Evolutionary conservation across 2,329 filamentous ascomycete species (phyloP).

Genomic region (Colletotrichum cereale): DNA sequence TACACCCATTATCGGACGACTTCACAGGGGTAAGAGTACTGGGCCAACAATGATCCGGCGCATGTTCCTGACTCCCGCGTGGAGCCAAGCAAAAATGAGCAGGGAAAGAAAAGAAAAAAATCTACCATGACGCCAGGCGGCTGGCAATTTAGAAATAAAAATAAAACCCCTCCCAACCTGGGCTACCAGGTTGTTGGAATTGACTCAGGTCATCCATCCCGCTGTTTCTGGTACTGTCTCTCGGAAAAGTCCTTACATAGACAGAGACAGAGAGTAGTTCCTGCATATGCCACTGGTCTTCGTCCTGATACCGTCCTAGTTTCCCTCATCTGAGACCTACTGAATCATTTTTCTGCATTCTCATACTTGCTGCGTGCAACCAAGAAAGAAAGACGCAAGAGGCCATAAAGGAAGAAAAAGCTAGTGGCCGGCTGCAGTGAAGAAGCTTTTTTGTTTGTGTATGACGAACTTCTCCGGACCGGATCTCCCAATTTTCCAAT

Average conservation of each 20-base stretch:
- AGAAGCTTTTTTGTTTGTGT: conserved; percentile 28
- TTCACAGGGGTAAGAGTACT: background rate
- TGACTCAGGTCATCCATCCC: conserved; percentile 35
- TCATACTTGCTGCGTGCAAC: conserved; percentile 8
- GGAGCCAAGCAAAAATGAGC: conserved; percentile 7
- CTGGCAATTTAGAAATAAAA: conserved; percentile 36
- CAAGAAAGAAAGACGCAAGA: background rate
- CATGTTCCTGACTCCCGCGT: conserved; percentile 32
- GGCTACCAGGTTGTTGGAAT: conserved; percentile 25
- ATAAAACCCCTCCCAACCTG: too few species aligned
- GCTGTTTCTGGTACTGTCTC: conserved; percentile 25
- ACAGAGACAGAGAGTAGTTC: background rate
- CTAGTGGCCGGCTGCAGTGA: conserved; percentile 32
- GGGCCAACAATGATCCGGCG: conserved; percentile 28
- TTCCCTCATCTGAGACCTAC: conserved; percentile 11
- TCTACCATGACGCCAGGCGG: conserved; percentile 28
- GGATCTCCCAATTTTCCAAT: background rate
- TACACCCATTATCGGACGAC: conserved; percentile 7
- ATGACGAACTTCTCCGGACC: conserved; percentile 34
- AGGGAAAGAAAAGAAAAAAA: conserved; percentile 7
- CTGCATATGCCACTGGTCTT: conserved; percentile 14
- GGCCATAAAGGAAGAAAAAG: background rate
- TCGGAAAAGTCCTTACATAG: background rate
- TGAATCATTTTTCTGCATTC: conserved; percentile 16
- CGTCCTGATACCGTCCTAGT: conserved; percentile 10